Percentiles rank a stretch among this genome's conserved stretches.
Evolutionary conservation across 2,329 filamentous ascomycete genomes (phyloP).

Genomic region (Colletotrichum sp.): DNA sequence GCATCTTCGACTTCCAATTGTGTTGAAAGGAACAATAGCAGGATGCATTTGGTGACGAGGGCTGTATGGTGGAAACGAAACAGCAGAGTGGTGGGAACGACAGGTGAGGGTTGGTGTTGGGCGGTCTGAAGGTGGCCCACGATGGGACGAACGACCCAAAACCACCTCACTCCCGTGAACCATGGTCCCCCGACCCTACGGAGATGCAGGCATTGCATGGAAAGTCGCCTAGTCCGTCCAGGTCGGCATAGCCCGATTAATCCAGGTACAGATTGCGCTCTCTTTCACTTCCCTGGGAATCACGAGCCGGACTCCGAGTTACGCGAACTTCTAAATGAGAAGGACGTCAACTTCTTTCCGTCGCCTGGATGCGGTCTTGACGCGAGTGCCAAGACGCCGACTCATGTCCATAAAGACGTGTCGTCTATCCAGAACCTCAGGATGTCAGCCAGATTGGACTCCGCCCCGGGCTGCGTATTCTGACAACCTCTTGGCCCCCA

Average conservation of each 20-base stretch:
- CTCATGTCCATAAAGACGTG: background rate
- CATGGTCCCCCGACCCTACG: background rate
- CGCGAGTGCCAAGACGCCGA: background rate
- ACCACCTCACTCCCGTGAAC: background rate
- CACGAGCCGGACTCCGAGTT: background rate
- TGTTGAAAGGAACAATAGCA: background rate
- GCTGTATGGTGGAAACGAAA: background rate
- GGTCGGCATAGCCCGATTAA: constrained; percentile 4
- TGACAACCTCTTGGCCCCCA: background rate
- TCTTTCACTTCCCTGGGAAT: background rate
- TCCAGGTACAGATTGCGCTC: background rate
- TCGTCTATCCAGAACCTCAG: background rate
- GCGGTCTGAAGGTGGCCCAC: background rate
- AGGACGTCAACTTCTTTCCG: background rate
- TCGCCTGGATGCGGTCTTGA: background rate
- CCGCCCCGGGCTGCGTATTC: background rate
- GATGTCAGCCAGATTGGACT: background rate
- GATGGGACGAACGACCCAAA: constrained; percentile 15
- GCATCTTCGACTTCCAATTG: background rate
- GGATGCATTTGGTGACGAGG: background rate
- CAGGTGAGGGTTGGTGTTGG: background rate
- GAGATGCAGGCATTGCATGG: background rate
- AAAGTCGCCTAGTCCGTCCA: background rate
- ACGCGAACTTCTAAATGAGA: background rate
- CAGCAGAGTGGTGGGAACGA: background rate